Percentiles rank a stretch among this genome's conserved stretches.
Conservation (phyloP, 257 asterid species). For the Solanum chiquidenum region DNA sequence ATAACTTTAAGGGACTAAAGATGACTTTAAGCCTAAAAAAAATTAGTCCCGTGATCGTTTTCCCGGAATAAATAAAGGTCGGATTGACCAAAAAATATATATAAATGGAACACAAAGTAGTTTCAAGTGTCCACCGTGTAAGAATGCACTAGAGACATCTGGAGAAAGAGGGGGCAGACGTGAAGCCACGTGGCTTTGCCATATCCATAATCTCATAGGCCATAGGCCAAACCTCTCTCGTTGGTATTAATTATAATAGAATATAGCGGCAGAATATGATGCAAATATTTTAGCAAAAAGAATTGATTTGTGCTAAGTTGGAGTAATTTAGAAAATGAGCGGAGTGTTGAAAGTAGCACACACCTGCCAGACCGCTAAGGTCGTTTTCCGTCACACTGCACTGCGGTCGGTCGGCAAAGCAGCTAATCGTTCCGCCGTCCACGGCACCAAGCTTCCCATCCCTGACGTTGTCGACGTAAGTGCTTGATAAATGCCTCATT, state of each 20-base stretch:
- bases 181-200: not conserved
- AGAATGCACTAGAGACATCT: not conserved
- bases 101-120: not conserved
- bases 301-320: not conserved
- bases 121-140: not conserved
- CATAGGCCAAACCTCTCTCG: not conserved
- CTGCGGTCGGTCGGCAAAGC: conserved; percentile 39
- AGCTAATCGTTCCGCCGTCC: conserved; percentile 52
- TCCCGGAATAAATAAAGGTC: not conserved
- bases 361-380: not conserved
- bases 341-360: not conserved
- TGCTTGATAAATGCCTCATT: not conserved
- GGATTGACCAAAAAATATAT: not conserved
- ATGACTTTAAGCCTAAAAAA: no score
- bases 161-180: not conserved
- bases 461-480: conserved; percentile 29
- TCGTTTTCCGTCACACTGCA: not conserved
- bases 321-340: not conserved
- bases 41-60: no score
- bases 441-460: conserved; percentile 49
- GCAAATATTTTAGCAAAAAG: not conserved
- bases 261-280: not conserved
- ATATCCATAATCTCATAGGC: not conserved
- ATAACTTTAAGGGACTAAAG: no score
- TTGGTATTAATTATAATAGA: not conserved